Conservation (phyloP, 495 filamentous ascomycete species). For the Penicillium waksmanii region DNA sequence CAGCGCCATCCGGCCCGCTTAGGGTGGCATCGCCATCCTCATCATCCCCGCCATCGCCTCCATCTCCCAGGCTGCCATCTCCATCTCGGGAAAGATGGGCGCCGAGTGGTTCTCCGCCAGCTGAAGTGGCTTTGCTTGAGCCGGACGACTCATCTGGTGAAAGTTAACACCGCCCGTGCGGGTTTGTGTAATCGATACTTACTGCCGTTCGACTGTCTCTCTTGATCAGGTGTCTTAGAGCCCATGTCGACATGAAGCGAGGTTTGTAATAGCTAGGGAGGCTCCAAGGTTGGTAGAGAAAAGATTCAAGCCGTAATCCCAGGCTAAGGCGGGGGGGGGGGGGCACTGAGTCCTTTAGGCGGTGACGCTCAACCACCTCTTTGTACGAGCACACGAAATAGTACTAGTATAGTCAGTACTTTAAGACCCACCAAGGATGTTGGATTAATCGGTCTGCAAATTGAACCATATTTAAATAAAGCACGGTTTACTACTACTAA, state of each 20-base stretch:
- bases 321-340: neutral
- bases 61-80: constrained; percentile 43
- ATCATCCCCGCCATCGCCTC: constrained; percentile 58
- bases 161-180: neutral
- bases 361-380: neutral
- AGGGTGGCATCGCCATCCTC: constrained; percentile 57
- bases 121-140: constrained; percentile 44
- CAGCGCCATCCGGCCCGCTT: constrained; percentile 20
- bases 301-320: neutral
- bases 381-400: too few relatives aligned
- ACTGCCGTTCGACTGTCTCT: constrained; percentile 29
- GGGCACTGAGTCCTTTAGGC: neutral
- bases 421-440: too few relatives aligned
- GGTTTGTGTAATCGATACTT: constrained; percentile 7
- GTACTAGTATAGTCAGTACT: too few relatives aligned
- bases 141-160: constrained; percentile 26
- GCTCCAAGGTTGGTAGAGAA: neutral
- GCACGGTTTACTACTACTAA: too few relatives aligned
- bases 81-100: constrained; percentile 42
- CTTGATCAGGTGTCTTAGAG: constrained; percentile 33
- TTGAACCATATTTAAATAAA: too few relatives aligned
- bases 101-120: constrained; percentile 42
- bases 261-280: neutral
- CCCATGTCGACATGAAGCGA: constrained; percentile 35
- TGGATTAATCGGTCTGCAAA: too few relatives aligned